Evolutionary conservation across 805 yeast genomes (phyloP).

Genomic region (Yarrowia yakushimensis): DNA sequence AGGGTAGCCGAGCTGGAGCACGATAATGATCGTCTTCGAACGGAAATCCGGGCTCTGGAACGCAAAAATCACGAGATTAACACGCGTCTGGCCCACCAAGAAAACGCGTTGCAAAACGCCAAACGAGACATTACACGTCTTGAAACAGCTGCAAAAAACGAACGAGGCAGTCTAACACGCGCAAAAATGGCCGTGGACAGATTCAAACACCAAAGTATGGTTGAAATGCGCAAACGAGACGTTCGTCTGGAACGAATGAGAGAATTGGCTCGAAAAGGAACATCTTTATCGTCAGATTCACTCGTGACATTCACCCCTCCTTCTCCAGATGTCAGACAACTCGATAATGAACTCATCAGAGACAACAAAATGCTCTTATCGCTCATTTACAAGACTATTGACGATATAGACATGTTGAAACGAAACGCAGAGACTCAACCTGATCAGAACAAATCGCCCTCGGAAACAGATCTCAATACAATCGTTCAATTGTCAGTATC

Average conservation of each 20-base stretch:
- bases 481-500: constrained; percentile 2
- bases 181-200: constrained; percentile 26
- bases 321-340: constrained; percentile 16
- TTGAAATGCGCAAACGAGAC: constrained; percentile 32
- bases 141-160: background rate
- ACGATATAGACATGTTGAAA: constrained; percentile 18
- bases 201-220: constrained; percentile 28
- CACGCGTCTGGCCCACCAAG: background rate
- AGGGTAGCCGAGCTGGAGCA: constrained; percentile 26
- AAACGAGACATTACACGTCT: background rate
- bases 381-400: constrained; percentile 26
- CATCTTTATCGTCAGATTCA: constrained; percentile 27
- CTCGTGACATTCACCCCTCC: constrained; percentile 27
- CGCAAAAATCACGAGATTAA: background rate
- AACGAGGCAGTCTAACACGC: constrained; percentile 15
- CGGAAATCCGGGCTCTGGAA: background rate
- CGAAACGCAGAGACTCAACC: constrained; percentile 7
- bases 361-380: constrained; percentile 30
- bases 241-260: constrained; percentile 30
- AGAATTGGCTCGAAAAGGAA: constrained; percentile 27
- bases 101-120: constrained; percentile 4
- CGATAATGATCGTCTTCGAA: constrained; percentile 22
- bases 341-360: constrained; percentile 17
- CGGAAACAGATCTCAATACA: background rate
- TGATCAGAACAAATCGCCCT: background rate